phyloP scores from a whole-genome alignment of 2,329 filamentous ascomycete species.

The Drechslera avenae region DNA sequence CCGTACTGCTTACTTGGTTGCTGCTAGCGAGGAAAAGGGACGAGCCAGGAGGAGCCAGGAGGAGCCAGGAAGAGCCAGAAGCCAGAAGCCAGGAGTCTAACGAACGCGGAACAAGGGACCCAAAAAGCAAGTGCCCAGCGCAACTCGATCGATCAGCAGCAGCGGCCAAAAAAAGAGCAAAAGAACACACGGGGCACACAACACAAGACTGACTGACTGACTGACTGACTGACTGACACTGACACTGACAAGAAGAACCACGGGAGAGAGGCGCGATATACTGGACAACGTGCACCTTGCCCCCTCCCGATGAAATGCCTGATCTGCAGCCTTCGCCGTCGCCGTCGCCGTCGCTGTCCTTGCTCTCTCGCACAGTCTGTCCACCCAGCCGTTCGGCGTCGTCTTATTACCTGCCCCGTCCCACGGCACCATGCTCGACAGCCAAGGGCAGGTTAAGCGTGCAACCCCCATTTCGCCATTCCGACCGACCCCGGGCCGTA shows the following conservation, averaged over 20 bases:
- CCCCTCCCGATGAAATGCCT: constrained; percentile 16
- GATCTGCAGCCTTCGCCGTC: constrained; percentile 15
- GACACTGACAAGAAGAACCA: too few relatives aligned
- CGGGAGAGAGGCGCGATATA: constrained; percentile 9
- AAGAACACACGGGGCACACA: background rate
- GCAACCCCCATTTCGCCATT: background rate
- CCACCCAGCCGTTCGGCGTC: background rate
- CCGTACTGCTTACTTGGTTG: too few relatives aligned
- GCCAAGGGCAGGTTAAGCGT: constrained; percentile 10
- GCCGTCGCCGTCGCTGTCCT: constrained; percentile 10
- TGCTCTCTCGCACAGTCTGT: constrained; percentile 5
- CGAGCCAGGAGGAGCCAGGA: too few relatives aligned
- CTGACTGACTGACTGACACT: too few relatives aligned
- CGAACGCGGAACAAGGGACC: constrained; percentile 7
- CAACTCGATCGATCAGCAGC: background rate
- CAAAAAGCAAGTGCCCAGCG: constrained; percentile 12
- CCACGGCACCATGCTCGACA: constrained; percentile 7
- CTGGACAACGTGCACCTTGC: constrained; percentile 16
- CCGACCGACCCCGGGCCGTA: too few relatives aligned
- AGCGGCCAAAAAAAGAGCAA: background rate
- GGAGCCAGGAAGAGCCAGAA: too few relatives aligned
- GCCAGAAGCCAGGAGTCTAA: too few relatives aligned
- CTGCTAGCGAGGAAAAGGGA: too few relatives aligned
- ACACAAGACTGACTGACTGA: background rate
- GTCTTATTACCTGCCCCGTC: constrained; percentile 7